Evolutionary conservation across 805 yeast species (phyloP).

Genomic region (Kuraishia floccosa): DNA sequence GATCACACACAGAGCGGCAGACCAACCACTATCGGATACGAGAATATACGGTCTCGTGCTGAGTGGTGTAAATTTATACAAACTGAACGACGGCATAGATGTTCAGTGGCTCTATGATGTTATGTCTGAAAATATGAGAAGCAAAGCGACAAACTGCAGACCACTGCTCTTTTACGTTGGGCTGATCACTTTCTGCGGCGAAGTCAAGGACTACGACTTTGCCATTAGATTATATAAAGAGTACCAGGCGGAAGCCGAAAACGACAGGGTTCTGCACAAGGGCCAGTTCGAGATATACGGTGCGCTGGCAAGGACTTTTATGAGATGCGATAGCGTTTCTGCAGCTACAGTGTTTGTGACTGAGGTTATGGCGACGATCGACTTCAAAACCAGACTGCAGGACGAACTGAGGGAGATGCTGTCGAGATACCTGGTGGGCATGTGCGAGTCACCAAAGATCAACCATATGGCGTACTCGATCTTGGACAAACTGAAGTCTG

Average conservation of each 20-base stretch:
- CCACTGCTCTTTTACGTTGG: slow-evolving; percentile 26
- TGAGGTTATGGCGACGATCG: slow-evolving; percentile 32
- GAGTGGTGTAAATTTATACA: slow-evolving; percentile 13
- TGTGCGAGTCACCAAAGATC: too few species aligned
- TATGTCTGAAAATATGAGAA: slow-evolving; percentile 1
- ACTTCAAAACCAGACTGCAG: neutral
- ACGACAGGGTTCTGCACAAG: slow-evolving; percentile 10
- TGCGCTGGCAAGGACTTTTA: slow-evolving; percentile 37
- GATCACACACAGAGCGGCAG: slow-evolving; percentile 8
- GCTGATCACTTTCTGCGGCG: slow-evolving; percentile 25
- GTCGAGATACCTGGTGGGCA: slow-evolving; percentile 14
- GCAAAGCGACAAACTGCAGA: too few species aligned
- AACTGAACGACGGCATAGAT: slow-evolving; percentile 7
- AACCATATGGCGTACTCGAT: too few species aligned
- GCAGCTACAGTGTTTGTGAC: slow-evolving; percentile 49
- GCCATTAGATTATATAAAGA: slow-evolving; percentile 25
- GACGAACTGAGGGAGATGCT: slow-evolving; percentile 8
- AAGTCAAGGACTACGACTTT: slow-evolving; percentile 22
- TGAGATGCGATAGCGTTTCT: slow-evolving; percentile 34
- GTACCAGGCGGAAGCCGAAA: slow-evolving; percentile 11
- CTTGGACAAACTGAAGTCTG: too few species aligned
- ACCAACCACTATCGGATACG: too few species aligned
- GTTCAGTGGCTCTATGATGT: neutral
- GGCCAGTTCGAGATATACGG: slow-evolving; percentile 40
- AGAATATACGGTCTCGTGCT: slow-evolving; percentile 12